Percentiles rank a stretch among this genome's conserved stretches.
These are phyloP conservation scores for Helichrysum umbraculigerum DNA, from an alignment of 129 eudicot species.

Conservation along the genomic window DNA sequence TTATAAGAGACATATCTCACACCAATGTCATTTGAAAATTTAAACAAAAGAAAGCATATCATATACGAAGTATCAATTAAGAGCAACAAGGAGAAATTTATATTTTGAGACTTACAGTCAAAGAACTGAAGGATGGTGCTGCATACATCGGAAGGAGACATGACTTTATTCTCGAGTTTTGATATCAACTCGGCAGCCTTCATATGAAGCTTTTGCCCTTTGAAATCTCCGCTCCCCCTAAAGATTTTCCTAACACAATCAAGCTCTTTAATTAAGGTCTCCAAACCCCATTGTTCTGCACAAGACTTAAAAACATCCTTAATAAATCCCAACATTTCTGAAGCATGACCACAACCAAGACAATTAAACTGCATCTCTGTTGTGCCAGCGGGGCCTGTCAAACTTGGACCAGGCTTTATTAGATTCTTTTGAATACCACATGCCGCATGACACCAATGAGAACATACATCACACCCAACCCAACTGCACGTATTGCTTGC, in stretches of 20 bases:
- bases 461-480: conserved; percentile 95
- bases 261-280: conserved; percentile 66
- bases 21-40: background rate
- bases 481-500: conserved; percentile 91
- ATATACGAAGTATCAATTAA: background rate
- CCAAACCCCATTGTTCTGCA: conserved; percentile 72
- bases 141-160: conserved; percentile 72
- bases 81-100: conserved; percentile 12
- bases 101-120: conserved; percentile 50
- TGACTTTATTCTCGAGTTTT: conserved; percentile 54
- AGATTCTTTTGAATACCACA: conserved; percentile 71
- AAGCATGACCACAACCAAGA: conserved; percentile 82
- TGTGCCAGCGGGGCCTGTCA: conserved; percentile 61
- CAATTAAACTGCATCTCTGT: conserved; percentile 88
- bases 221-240: conserved; percentile 65
- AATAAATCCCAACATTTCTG: conserved; percentile 91
- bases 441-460: conserved; percentile 89
- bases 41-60: conserved; percentile 12
- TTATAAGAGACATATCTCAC: conserved; percentile 1
- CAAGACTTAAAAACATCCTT: conserved; percentile 73
- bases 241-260: conserved; percentile 77
- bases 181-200: conserved; percentile 55
- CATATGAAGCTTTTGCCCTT: conserved; percentile 68
- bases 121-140: conserved; percentile 60
- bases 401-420: conserved; percentile 70